phyloP scores from a whole-genome alignment of 2,329 filamentous ascomycete species.

The Ustulina deusta region DNA sequence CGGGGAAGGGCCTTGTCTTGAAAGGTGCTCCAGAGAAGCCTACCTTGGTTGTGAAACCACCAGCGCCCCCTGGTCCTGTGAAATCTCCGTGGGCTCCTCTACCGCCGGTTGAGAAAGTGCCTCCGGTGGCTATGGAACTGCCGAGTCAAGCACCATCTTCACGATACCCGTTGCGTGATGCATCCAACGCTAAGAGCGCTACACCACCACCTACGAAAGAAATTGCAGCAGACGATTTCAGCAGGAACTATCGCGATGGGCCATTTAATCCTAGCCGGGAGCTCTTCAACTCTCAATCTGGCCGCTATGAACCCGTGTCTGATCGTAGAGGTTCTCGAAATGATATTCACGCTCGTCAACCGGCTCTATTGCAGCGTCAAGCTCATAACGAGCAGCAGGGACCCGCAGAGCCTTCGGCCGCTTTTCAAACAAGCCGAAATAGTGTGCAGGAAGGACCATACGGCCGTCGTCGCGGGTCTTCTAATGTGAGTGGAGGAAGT shows the following conservation, averaged over 20 bases:
- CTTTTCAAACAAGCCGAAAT: conserved; percentile 83
- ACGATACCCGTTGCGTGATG: conserved; percentile 67
- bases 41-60: conserved; percentile 78
- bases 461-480: conserved; percentile 84
- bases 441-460: conserved; percentile 75
- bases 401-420: conserved; percentile 84
- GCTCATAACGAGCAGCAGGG: conserved; percentile 69
- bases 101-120: conserved; percentile 84
- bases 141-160: conserved; percentile 52
- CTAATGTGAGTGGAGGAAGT: conserved; percentile 90
- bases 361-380: conserved; percentile 82
- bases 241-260: conserved; percentile 83
- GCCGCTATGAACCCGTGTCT: conserved; percentile 87
- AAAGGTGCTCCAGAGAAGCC: conserved; percentile 78
- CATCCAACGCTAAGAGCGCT: conserved; percentile 66
- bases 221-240: conserved; percentile 94
- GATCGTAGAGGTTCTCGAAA: conserved; percentile 80
- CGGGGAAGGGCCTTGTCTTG: conserved; percentile 72
- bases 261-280: conserved; percentile 74
- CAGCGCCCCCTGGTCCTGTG: conserved; percentile 73
- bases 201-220: conserved; percentile 75
- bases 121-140: conserved; percentile 73
- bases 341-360: conserved; percentile 76
- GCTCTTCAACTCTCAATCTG: conserved; percentile 94
- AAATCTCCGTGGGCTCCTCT: conserved; percentile 94